A percentile compares a stretch with the other conserved stretches of the same genome.
phyloP scores from a whole-genome alignment of 1,284 basidiomycete species.

The Pisolithus thermaeus region DNA sequence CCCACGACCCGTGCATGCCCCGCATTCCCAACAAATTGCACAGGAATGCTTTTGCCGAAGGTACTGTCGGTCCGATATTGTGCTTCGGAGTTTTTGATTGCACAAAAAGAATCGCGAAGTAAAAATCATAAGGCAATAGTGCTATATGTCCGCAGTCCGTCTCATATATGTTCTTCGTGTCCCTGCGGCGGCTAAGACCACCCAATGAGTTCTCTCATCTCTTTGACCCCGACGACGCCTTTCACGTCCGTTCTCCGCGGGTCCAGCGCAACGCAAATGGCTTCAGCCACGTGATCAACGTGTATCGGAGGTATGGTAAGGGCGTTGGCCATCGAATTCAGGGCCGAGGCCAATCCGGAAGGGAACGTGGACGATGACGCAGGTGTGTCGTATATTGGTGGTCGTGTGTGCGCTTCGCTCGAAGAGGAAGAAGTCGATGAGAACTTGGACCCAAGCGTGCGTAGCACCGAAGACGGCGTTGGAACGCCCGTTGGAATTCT shows the following conservation, averaged over 20 bases:
- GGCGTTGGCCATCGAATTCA: slow-evolving; percentile 71
- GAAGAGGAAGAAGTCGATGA: slow-evolving; percentile 15
- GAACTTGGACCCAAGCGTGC: slow-evolving; percentile 39
- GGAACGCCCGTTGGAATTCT: slow-evolving; percentile 54
- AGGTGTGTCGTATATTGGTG: slow-evolving; percentile 8
- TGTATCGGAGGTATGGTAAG: slow-evolving; percentile 86
- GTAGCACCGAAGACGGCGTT: slow-evolving; percentile 56
- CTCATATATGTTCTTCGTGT: slow-evolving; percentile 7
- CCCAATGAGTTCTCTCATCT: slow-evolving; percentile 73
- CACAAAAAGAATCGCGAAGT: too few species aligned
- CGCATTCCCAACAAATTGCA: too few species aligned
- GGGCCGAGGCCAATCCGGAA: slow-evolving; percentile 34
- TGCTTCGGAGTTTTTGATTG: too few species aligned
- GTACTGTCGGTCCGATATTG: too few species aligned
- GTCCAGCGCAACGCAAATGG: slow-evolving; percentile 60
- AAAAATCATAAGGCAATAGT: too few species aligned
- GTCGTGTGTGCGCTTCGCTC: slow-evolving; percentile 4
- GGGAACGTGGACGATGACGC: slow-evolving; percentile 9
- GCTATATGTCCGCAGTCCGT: too few species aligned
- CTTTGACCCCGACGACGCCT: slow-evolving; percentile 70
- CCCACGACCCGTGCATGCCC: not conserved
- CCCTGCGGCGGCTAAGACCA: slow-evolving; percentile 38
- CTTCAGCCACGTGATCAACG: slow-evolving; percentile 91
- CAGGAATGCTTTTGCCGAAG: too few species aligned
- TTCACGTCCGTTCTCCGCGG: slow-evolving; percentile 38